Evolutionary conservation across 164 flowering plant species (phyloP).

Genomic region (Taxillus chinensis): DNA sequence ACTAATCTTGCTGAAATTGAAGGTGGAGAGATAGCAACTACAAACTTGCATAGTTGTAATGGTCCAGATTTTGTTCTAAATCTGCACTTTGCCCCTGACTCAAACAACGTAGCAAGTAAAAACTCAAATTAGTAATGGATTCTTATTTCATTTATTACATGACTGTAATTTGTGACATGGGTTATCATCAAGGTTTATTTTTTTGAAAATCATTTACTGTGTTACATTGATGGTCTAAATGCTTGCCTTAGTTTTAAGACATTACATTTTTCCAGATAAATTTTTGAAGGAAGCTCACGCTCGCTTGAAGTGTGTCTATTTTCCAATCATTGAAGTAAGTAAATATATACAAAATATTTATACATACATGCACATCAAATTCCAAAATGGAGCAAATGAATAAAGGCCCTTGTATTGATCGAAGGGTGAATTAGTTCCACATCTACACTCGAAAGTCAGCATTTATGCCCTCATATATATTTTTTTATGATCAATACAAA

Average conservation of each 20-base stretch:
- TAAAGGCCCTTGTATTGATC: too few species aligned
- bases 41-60: slow-evolving; percentile 67
- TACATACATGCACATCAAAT: too few species aligned
- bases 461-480: too few species aligned
- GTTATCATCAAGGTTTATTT: too few species aligned
- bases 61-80: slow-evolving; percentile 62
- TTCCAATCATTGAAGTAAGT: slow-evolving; percentile 58
- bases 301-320: slow-evolving; percentile 64
- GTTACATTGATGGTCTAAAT: background rate
- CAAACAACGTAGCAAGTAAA: slow-evolving; percentile 6
- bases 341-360: background rate
- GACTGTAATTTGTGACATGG: too few species aligned
- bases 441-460: too few species aligned
- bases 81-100: slow-evolving; percentile 27
- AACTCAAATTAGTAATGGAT: slow-evolving; percentile 15
- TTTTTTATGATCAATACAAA: too few species aligned
- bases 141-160: background rate
- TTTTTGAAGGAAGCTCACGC: slow-evolving; percentile 48
- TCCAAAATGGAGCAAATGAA: too few species aligned
- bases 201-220: background rate
- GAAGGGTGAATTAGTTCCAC: too few species aligned
- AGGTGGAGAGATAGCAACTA: slow-evolving; percentile 68
- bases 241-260: slow-evolving; percentile 2
- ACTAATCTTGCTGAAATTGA: slow-evolving; percentile 49
- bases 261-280: slow-evolving; percentile 23